A percentile compares a stretch with the other conserved stretches of the same genome.
Conservation (phyloP, 2,329 filamentous ascomycete genomes). For the Penicillium sp. region DNA sequence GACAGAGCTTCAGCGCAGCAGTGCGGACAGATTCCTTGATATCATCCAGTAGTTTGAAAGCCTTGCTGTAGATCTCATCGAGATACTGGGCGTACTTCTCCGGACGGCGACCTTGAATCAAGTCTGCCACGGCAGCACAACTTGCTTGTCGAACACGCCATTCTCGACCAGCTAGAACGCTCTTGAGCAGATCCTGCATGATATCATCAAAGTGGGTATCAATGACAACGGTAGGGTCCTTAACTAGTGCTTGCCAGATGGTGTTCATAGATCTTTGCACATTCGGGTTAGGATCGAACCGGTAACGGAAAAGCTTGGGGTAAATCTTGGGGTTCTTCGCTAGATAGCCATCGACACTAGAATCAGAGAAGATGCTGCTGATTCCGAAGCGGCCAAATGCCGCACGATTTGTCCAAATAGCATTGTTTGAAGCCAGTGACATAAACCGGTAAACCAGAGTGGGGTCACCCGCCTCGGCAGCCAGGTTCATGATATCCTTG, state of each 20-base stretch:
- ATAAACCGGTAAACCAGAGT: conserved; percentile 98
- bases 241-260: conserved; percentile 95
- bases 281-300: conserved; percentile 91
- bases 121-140: conserved; percentile 82
- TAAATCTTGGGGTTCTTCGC: conserved; percentile 88
- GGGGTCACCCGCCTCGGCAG: conserved; percentile 94
- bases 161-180: conserved; percentile 76
- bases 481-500: conserved; percentile 92
- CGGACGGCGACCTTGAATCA: conserved; percentile 77
- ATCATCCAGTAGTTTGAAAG: conserved; percentile 91
- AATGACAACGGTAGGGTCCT: conserved; percentile 74
- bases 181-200: conserved; percentile 80
- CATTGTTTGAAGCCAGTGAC: conserved; percentile 92
- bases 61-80: conserved; percentile 77
- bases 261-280: conserved; percentile 95
- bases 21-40: conserved; percentile 87
- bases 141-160: conserved; percentile 93
- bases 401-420: conserved; percentile 95
- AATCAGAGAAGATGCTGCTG: conserved; percentile 86
- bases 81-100: conserved; percentile 81
- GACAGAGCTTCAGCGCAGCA: conserved; percentile 78
- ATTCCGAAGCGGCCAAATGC: conserved; percentile 93
- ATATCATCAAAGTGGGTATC: conserved; percentile 84
- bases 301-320: conserved; percentile 89
- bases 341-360: conserved; percentile 65